Evolutionary conservation across 73 alveolate species (phyloP).

Genomic region (Blepharisma stoltei): DNA sequence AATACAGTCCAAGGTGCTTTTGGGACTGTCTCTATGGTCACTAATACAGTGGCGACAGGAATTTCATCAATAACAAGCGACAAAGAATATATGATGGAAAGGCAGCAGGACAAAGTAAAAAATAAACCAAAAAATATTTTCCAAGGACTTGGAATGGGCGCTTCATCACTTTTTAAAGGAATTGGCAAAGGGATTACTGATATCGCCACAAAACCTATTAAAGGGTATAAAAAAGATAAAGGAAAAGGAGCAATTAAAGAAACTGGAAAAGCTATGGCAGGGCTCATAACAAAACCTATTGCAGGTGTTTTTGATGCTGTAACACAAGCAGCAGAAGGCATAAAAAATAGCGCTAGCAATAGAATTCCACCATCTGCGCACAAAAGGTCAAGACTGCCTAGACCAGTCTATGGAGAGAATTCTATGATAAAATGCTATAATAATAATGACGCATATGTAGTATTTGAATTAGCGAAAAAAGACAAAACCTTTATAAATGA

Average conservation of each 20-base stretch:
- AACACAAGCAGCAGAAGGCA: slow-evolving; percentile 97
- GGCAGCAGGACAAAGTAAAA: slow-evolving; percentile 71
- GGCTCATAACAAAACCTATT: slow-evolving; percentile 75
- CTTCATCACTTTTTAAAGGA: slow-evolving; percentile 50
- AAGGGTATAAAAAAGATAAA: slow-evolving; percentile 66
- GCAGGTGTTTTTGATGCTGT: slow-evolving; percentile 89
- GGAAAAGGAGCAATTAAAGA: slow-evolving; percentile 73
- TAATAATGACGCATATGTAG: slow-evolving; percentile 43
- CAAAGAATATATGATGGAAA: slow-evolving; percentile 77
- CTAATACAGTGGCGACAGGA: slow-evolving; percentile 85
- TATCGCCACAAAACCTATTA: slow-evolving; percentile 66
- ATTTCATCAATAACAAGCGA: slow-evolving; percentile 78
- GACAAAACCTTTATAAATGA: too few species aligned
- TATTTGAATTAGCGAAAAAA: not conserved
- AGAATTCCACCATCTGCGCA: slow-evolving; percentile 70
- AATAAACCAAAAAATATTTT: slow-evolving; percentile 95
- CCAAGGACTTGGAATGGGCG: slow-evolving; percentile 95
- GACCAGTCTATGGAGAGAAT: slow-evolving; percentile 89
- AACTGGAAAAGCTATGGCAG: slow-evolving; percentile 73
- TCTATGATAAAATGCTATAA: slow-evolving; percentile 47
- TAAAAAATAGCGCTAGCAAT: slow-evolving; percentile 84
- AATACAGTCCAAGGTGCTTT: slow-evolving; percentile 93
- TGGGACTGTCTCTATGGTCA: slow-evolving; percentile 83
- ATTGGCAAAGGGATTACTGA: slow-evolving; percentile 80
- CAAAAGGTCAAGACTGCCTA: slow-evolving; percentile 87